Evolutionary conservation across 2,329 filamentous ascomycete species (phyloP), one percentile per base, ranked within the genome.

Genomic region (Stagonosporopsis vannaccii): DNA sequence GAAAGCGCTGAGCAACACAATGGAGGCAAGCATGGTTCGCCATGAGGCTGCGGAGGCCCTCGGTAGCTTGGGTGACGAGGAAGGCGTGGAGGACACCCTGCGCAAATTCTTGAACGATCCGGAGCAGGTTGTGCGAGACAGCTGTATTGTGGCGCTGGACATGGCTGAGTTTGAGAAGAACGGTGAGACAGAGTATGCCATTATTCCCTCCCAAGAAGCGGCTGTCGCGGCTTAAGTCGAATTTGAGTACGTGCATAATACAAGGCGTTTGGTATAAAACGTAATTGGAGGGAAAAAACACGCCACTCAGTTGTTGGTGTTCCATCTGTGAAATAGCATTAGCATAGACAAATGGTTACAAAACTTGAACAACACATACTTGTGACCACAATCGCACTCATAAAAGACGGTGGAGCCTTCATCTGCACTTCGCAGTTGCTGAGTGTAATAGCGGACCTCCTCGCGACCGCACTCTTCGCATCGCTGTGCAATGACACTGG

Each of bases 151-250:
- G 52, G 95, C 95, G 40, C 82, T 99, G 64, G 95, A 99, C 77
- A 99, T 99, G 92, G 95, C 93, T 11, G 94, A 97, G 73, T 97
- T 92, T 71, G 95, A 99, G 82, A 92, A 90, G 81, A 90, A 87
- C 66, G 90, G 91, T 37, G 87, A 97, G 77, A 81, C 87, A 28
- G 93, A 99, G 75, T 99, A 99, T 81, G 95, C 95, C 42, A 84
- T 97, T 70, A 89, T 98, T 65, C 94, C 93, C 19, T 58, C 55
- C 33, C 69, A 75, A 37, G 64, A 61, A n/a, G 62, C 68, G 60
- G 45, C 66, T 41, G 53, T 74, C 45, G 69, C 55, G 19, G 72
- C 69, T 36, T 74, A 63, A 55, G 50, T 8, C 43, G 30, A 26
- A 23, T 47, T 41, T 20, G 42, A 20, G 11, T 28, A 28, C 22